Conservation (phyloP, 805 yeast species). For the Nakazawaea molendinolei region DNA sequence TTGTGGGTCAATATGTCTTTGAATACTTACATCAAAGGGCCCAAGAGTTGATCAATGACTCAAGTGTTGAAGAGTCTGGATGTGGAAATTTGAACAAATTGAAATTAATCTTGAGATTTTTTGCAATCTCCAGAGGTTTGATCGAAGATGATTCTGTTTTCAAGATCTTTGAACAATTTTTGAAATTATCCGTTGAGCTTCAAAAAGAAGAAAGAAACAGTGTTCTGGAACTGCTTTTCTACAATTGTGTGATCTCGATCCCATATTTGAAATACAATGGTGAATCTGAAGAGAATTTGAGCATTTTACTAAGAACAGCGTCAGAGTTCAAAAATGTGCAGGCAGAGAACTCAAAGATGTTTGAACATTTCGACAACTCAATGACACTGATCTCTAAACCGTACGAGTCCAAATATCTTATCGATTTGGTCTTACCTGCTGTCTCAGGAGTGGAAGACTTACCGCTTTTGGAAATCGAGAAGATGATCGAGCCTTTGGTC, state of each 20-base stretch:
- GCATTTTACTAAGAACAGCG: constrained; percentile 41
- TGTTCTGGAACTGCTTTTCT: constrained; percentile 62
- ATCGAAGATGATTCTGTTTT: constrained; percentile 38
- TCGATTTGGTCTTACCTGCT: constrained; percentile 47
- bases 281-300: constrained; percentile 26
- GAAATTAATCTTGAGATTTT: constrained; percentile 64
- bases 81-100: constrained; percentile 64
- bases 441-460: constrained; percentile 28
- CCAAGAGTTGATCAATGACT: constrained; percentile 43
- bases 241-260: constrained; percentile 51
- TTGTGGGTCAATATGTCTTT: constrained; percentile 62
- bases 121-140: constrained; percentile 60
- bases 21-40: constrained; percentile 63
- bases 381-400: constrained; percentile 33
- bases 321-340: constrained; percentile 27
- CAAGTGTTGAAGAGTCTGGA: constrained; percentile 18
- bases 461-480: constrained; percentile 36
- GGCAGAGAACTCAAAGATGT: constrained; percentile 7
- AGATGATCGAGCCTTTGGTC: constrained; percentile 16
- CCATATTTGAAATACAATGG: constrained; percentile 41
- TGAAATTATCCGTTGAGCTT: constrained; percentile 49
- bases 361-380: constrained; percentile 32
- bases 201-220: constrained; percentile 45
- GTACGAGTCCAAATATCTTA: constrained; percentile 42
- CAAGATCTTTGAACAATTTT: constrained; percentile 44